These are phyloP conservation scores for Kregervanrija delftensis DNA, from an alignment of 805 yeast genomes.

Conservation along the genomic window DNA sequence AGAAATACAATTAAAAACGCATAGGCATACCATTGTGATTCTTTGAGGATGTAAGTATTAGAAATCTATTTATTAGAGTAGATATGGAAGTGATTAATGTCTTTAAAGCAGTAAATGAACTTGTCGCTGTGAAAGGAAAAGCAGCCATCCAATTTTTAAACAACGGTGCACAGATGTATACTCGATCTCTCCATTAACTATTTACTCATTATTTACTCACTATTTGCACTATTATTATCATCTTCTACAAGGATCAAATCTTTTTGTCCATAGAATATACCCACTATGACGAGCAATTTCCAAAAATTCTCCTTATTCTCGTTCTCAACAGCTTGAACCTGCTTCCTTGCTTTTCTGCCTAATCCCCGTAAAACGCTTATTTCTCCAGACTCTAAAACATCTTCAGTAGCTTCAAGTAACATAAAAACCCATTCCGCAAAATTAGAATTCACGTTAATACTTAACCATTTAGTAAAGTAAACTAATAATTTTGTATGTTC, in stretches of 20 bases:
- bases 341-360: slow-evolving; percentile 30
- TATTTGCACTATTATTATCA: no score
- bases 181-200: no score
- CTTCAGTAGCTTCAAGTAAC: slow-evolving; percentile 33
- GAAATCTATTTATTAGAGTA: no score
- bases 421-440: slow-evolving; percentile 35
- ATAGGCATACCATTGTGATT: no score
- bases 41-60: no score
- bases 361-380: slow-evolving; percentile 35
- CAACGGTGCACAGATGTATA: slow-evolving; percentile 5
- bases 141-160: no score
- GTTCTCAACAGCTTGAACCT: slow-evolving; percentile 7
- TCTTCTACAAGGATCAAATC: slow-evolving; percentile 4
- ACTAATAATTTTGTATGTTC: slow-evolving; percentile 30
- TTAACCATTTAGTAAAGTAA: slow-evolving; percentile 38
- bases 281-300: slow-evolving; percentile 3
- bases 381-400: slow-evolving; percentile 30
- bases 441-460: slow-evolving; percentile 23
- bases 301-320: slow-evolving; percentile 12
- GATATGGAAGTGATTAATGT: no score
- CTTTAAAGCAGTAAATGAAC: no score
- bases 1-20: no score
- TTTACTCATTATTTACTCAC: no score
- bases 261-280: slow-evolving; percentile 7
- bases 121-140: no score